Base-by-base conservation (phyloP, 2,329 filamentous ascomycete species). In the Alternaria longipes region DNA sequence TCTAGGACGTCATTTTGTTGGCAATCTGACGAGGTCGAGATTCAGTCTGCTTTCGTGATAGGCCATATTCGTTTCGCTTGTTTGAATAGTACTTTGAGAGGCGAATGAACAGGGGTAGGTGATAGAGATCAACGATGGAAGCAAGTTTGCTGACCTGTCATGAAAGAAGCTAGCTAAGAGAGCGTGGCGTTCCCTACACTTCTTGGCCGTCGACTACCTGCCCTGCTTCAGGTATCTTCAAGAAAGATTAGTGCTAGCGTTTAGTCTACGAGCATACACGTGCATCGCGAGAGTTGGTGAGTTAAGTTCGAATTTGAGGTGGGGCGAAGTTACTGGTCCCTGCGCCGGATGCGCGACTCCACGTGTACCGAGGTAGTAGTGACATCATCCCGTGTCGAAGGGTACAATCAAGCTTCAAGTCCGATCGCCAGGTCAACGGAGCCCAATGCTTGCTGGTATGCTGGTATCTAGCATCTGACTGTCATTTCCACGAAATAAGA, bases 331-430 rank as follows among this genome's bases (percentile, higher is more conserved):
- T 52, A 40, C 41, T 46, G 57, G 65, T 57, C 63, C 62, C 64
- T 69, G 65, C 67, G 63, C 42, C 59, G 58, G 54, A 50, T 30
- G 47, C 56, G 40, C 36, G 56, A 62, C 54, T 24, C 59, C 67
- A 66, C 62, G 56, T 63, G 40, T 50, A 41, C 40, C 40, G 20
- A 42, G 20, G 54, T 64, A 38, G 47, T 61, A 32, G 47, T 68
- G 68, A 70, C 69, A 64, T 69, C 69, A 70, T 47, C 28, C 22
- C 50, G 40, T 55, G 22, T 38, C 30, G 36, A 41, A 46, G 38
- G 36, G 40, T 41, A 40, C 47, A 62, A 62, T 45, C 63, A 67
- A 62, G 65, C 53, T 63, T 63, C 49, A 36, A 34, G 46, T 47
- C 30, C 22, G 22, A 49, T 53, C 9, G 14, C 50, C 53, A 57